Evolutionary conservation across 2,329 filamentous ascomycete genomes (phyloP).

Genomic region (Bipolaris sorokiniana): DNA sequence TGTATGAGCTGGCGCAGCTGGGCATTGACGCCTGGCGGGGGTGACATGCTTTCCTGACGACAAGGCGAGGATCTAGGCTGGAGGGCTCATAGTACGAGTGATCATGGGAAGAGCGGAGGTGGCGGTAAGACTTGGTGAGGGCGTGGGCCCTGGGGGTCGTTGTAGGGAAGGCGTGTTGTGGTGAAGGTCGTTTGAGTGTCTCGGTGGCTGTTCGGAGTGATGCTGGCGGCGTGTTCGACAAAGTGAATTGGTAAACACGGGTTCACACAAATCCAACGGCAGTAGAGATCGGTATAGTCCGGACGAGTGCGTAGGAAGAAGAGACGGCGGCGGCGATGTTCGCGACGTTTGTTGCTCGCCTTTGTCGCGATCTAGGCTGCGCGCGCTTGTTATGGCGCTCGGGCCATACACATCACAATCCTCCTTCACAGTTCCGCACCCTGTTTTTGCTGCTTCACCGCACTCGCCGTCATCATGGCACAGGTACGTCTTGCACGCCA

Average conservation of each 20-base stretch:
- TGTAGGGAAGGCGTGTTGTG: slow-evolving; percentile 12
- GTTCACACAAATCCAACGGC: slow-evolving; percentile 19
- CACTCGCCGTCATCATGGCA: slow-evolving; percentile 11
- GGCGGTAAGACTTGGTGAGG: slow-evolving; percentile 2
- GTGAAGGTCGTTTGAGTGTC: slow-evolving; percentile 29
- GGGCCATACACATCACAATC: slow-evolving; percentile 4
- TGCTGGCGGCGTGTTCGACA: slow-evolving; percentile 36
- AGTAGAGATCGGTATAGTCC: slow-evolving; percentile 13
- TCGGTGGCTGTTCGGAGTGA: slow-evolving; percentile 13
- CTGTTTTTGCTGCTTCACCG: neutral
- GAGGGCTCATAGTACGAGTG: slow-evolving; percentile 12
- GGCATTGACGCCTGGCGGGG: slow-evolving; percentile 61
- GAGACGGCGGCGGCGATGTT: slow-evolving; percentile 1
- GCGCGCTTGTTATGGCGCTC: slow-evolving; percentile 9
- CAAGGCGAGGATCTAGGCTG: slow-evolving; percentile 16
- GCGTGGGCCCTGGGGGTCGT: slow-evolving; percentile 7
- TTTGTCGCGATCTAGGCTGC: slow-evolving; percentile 9
- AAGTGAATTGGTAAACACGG: slow-evolving; percentile 47
- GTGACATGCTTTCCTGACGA: slow-evolving; percentile 56
- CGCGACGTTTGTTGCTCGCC: slow-evolving; percentile 9
- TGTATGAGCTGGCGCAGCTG: slow-evolving; percentile 71
- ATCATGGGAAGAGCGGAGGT: neutral
- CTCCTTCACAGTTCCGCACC: neutral
- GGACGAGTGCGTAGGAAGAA: slow-evolving; percentile 1
- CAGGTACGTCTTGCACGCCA: slow-evolving; percentile 3